Percentiles rank a stretch among this genome's conserved stretches.
phyloP scores from a whole-genome alignment of 805 yeast species.

The Candida chauliodis region DNA sequence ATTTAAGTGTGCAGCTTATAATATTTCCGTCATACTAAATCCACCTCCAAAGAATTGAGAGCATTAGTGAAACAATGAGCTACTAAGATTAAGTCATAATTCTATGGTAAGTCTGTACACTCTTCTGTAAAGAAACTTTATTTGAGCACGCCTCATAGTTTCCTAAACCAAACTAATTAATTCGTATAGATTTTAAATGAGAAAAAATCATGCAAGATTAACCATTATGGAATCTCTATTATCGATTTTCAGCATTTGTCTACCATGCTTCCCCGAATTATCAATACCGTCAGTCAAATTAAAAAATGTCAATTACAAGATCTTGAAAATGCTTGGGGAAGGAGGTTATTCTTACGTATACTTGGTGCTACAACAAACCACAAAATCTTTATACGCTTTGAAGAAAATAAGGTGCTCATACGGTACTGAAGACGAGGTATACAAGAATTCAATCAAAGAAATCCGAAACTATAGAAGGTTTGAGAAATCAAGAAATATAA shows the following conservation, averaged over 20 bases:
- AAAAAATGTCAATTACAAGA: constrained; percentile 58
- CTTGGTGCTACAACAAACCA: constrained; percentile 51
- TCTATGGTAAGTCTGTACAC: too few species aligned
- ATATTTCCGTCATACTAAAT: too few species aligned
- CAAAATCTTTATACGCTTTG: constrained; percentile 55
- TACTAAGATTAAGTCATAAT: too few species aligned
- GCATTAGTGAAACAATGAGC: too few species aligned
- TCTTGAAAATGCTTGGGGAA: constrained; percentile 77
- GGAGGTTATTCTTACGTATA: constrained; percentile 89
- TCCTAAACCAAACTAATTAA: too few species aligned
- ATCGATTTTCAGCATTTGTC: constrained; percentile 26
- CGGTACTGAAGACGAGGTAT: constrained; percentile 69
- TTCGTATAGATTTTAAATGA: too few species aligned
- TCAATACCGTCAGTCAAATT: constrained; percentile 57
- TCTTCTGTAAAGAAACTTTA: too few species aligned
- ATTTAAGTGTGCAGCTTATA: too few species aligned
- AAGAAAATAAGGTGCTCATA: constrained; percentile 86
- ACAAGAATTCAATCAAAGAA: constrained; percentile 65
- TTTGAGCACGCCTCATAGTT: too few species aligned
- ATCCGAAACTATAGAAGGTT: constrained; percentile 73
- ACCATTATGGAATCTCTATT: constrained; percentile 23
- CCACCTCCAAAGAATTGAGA: too few species aligned
- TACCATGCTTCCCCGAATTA: constrained; percentile 44
- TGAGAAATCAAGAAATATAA: constrained; percentile 49
- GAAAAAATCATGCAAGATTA: too few species aligned